These are phyloP conservation scores for Candida berthetii DNA, from an alignment of 805 yeast species.

Conservation along the genomic window DNA sequence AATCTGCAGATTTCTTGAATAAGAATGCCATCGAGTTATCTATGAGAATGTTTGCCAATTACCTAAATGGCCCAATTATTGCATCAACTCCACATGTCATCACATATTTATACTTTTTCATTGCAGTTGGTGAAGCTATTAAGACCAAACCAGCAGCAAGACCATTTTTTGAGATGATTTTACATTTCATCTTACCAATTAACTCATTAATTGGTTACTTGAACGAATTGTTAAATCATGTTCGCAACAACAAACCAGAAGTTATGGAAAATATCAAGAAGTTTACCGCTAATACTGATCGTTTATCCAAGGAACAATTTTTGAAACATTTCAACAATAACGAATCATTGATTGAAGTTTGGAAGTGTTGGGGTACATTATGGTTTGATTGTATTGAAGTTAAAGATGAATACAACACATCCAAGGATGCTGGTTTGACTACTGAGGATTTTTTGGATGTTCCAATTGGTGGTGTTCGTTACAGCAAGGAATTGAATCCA, in stretches of 20 bases:
- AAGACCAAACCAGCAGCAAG: constrained; percentile 37
- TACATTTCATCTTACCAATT: constrained; percentile 64
- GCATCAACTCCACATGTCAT: constrained; percentile 69
- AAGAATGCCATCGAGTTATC: constrained; percentile 62
- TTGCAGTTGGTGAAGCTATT: constrained; percentile 54
- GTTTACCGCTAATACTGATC: constrained; percentile 17
- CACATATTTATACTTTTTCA: constrained; percentile 71
- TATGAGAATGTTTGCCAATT: constrained; percentile 61
- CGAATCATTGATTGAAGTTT: constrained; percentile 67
- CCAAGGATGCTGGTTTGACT: constrained; percentile 49
- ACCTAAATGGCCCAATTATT: constrained; percentile 59
- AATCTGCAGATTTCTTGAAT: constrained; percentile 47
- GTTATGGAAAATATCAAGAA: constrained; percentile 9
- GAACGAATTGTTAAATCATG: constrained; percentile 44
- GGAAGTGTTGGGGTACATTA: constrained; percentile 82
- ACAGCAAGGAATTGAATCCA: constrained; percentile 33
- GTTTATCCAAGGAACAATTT: constrained; percentile 24
- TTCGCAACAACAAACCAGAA: constrained; percentile 13
- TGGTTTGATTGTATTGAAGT: constrained; percentile 63
- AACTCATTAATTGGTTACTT: constrained; percentile 55
- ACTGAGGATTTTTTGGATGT: constrained; percentile 51
- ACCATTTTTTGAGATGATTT: constrained; percentile 41
- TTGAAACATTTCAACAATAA: constrained; percentile 47
- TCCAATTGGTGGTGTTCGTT: constrained; percentile 57
- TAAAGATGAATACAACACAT: constrained; percentile 46